Percentiles rank a stretch among this genome's conserved stretches.
These are phyloP conservation scores for Penicillium sp. DNA, from an alignment of 2,329 filamentous ascomycete species.

Conservation along the genomic window DNA sequence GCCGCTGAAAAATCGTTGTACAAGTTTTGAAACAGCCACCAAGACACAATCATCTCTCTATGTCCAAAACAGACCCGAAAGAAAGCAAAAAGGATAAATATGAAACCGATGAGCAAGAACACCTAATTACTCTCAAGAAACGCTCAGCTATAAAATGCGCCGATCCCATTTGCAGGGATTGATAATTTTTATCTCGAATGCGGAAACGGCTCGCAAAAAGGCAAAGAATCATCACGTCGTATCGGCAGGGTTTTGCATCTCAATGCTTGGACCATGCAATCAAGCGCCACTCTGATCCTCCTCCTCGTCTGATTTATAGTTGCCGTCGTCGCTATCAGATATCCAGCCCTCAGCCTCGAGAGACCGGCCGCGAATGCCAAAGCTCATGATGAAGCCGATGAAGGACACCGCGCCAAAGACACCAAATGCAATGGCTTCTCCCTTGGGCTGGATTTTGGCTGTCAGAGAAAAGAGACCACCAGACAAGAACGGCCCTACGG, in stretches of 20 bases:
- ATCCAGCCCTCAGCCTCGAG: conserved; percentile 63
- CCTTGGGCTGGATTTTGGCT: conserved; percentile 72
- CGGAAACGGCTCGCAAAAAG: conserved; percentile 18
- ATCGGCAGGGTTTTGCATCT: conserved; percentile 8
- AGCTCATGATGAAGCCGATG: conserved; percentile 76
- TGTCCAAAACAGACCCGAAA: conserved; percentile 3
- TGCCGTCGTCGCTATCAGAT: conserved; percentile 46
- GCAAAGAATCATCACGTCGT: conserved; percentile 25
- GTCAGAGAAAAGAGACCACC: conserved; percentile 84
- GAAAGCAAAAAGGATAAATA: background rate
- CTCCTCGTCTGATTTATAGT: conserved; percentile 53
- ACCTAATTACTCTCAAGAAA: background rate
- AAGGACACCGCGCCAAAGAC: conserved; percentile 83
- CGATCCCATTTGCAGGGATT: conserved; percentile 2
- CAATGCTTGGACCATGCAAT: conserved; percentile 1
- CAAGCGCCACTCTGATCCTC: conserved; percentile 40
- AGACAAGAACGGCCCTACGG: conserved; percentile 84
- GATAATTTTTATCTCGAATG: conserved; percentile 21
- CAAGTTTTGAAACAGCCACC: conserved; percentile 10
- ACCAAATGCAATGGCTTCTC: conserved; percentile 83
- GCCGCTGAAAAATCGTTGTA: background rate
- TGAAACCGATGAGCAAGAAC: background rate
- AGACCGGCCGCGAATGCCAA: conserved; percentile 70
- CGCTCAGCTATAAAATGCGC: conserved; percentile 15
- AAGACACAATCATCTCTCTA: background rate